Base-by-base conservation (phyloP, 179 eudicot genomes). In the Nepenthes alata region DNA sequence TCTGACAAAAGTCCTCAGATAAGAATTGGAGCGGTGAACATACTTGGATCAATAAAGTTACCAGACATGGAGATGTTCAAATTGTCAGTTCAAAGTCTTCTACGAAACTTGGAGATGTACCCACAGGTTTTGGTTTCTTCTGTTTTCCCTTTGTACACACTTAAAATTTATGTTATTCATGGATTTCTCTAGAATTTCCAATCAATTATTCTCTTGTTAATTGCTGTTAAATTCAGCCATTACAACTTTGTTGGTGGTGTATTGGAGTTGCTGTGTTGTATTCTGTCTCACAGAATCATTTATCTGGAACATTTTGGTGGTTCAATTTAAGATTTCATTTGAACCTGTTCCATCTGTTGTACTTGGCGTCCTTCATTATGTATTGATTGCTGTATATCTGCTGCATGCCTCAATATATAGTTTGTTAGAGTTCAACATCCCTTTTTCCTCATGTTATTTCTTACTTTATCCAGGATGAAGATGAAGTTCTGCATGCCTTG, bases 381-480 rank as follows among this genome's bases (percentile, higher is more conserved):
- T 41, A 41, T 7, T 41, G 45, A 41, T 49, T 49, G 53, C 13
- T 6, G 53, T 49, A 3, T 3, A 49, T 49, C 12, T 11, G 9
- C 11, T 6, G 53, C 53, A 49, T 49, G 3, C 11, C 14, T 49
- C 14, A n/a, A 3, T 49, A 11, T 49, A 49, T 41, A 41, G 5
- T 41, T 41, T 4, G 45, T 41, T 41, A 41, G 2, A 41, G 6
- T 41, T 41, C 45, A 4, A 7, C 8, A 7, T 41, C 2, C 6
- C 8, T 41, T 41, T 41, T 41, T 41, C 6, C 45, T 4, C 5
- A 7, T 7, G 45, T 41, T 41, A 41, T 41, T 59, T 64, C 12
- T 51, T 48, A 12, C 63, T 13, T 25, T 72, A 55, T 63, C 36
- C 88, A 91, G 98, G 87, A 82, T 76, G 96, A 91, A 83, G 89